Conservation (phyloP, 2,329 filamentous ascomycete species). For the Akanthomyces lecanii region DNA sequence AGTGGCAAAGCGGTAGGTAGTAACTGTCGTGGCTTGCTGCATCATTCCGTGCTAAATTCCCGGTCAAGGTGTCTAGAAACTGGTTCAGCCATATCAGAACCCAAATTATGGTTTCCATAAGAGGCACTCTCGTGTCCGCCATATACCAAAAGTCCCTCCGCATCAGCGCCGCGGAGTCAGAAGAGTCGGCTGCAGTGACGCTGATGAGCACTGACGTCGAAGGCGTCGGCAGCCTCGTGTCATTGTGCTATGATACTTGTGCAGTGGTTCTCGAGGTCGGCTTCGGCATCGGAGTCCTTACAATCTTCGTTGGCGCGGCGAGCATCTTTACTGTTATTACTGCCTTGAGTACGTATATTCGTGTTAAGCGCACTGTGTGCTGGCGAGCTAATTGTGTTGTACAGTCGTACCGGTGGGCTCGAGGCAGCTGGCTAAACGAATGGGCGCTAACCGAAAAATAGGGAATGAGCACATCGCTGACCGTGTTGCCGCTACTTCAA, state of each 20-base stretch:
- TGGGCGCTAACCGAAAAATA: not conserved
- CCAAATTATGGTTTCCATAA: not conserved
- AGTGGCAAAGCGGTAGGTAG: not conserved
- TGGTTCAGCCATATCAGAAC: not conserved
- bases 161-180: not conserved
- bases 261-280: not conserved
- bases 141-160: constrained; percentile 3
- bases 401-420: not conserved
- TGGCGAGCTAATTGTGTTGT: too few species aligned
- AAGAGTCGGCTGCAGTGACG: constrained; percentile 1
- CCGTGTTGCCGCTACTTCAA: constrained; percentile 8
- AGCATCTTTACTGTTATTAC: constrained; percentile 1
- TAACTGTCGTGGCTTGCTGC: too few species aligned
- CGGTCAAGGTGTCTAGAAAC: not conserved
- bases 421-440: not conserved
- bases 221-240: not conserved
- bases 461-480: constrained; percentile 9
- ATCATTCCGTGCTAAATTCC: not conserved
- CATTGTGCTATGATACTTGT: not conserved
- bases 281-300: not conserved
- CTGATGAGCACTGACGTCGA: constrained; percentile 1
- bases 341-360: not conserved
- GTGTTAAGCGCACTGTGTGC: not conserved
- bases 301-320: not conserved
- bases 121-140: not conserved